A percentile compares a stretch with the other conserved stretches of the same genome.
Evolutionary conservation across 2,329 filamentous ascomycete species (phyloP).

Genomic region (Nectriaceae sp.): DNA sequence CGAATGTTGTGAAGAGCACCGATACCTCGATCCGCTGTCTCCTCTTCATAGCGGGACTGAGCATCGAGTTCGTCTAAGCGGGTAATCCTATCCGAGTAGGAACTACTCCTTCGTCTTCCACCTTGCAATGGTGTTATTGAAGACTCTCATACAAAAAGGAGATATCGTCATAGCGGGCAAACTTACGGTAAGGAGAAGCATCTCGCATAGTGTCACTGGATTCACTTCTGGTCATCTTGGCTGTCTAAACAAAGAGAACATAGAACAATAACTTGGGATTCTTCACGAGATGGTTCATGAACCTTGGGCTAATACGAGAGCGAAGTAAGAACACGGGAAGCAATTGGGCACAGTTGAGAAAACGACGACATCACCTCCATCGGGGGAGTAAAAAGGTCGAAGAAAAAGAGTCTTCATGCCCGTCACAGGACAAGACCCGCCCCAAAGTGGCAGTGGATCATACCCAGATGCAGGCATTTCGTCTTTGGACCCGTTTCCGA

Average conservation of each 20-base stretch:
- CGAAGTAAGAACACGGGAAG: neutral
- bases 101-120: slow-evolving; percentile 26
- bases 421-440: slow-evolving; percentile 12
- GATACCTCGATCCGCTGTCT: slow-evolving; percentile 39
- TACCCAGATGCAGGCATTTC: neutral
- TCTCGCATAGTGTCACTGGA: slow-evolving; percentile 30
- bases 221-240: slow-evolving; percentile 26
- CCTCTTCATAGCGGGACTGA: slow-evolving; percentile 41
- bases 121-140: slow-evolving; percentile 17
- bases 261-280: slow-evolving; percentile 2
- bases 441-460: neutral
- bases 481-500: neutral
- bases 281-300: slow-evolving; percentile 15
- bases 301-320: neutral
- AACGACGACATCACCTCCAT: neutral
- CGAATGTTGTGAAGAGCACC: slow-evolving; percentile 36
- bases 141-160: neutral
- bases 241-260: slow-evolving; percentile 9
- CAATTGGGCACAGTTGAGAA: slow-evolving; percentile 5
- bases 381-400: slow-evolving; percentile 6
- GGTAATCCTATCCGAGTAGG: slow-evolving; percentile 25
- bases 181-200: slow-evolving; percentile 29
- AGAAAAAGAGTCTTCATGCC: slow-evolving; percentile 11
- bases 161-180: neutral
- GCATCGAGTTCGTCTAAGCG: slow-evolving; percentile 43